Evolutionary conservation across 805 yeast species (phyloP).

Genomic region (Metschnikowia vanudenii): DNA sequence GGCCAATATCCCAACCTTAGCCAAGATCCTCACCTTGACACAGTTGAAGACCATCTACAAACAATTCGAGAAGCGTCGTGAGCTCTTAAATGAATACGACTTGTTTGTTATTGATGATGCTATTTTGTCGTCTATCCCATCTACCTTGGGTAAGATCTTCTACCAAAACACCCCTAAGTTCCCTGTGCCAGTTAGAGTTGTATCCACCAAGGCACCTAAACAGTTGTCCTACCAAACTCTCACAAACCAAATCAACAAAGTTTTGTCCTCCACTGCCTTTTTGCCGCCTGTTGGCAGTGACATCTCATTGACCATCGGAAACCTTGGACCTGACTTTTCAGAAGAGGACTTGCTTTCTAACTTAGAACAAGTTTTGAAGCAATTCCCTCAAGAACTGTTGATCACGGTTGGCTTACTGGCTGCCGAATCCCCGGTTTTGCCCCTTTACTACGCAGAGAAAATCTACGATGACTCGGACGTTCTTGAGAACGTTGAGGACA

Average conservation of each 20-base stretch:
- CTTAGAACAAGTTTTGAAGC: conserved; percentile 50
- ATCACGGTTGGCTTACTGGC: conserved; percentile 68
- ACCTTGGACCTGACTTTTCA: conserved; percentile 37
- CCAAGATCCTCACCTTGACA: conserved; percentile 63
- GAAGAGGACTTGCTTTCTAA: conserved; percentile 57
- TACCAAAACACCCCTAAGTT: conserved; percentile 54
- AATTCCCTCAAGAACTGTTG: conserved; percentile 45
- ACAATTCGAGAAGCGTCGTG: conserved; percentile 85
- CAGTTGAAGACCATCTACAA: conserved; percentile 83
- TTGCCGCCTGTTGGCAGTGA: conserved; percentile 73
- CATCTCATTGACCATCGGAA: conserved; percentile 66
- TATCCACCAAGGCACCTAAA: conserved; percentile 29
- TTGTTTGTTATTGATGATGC: conserved; percentile 83
- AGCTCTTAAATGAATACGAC: conserved; percentile 65
- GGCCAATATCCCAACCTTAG: conserved; percentile 44
- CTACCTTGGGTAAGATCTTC: conserved; percentile 77
- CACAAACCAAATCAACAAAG: conserved; percentile 56
- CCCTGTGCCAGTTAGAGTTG: conserved; percentile 64
- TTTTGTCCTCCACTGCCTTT: conserved; percentile 57
- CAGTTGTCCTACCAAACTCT: conserved; percentile 51
- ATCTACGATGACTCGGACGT: conserved; percentile 52
- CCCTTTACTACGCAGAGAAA: conserved; percentile 69
- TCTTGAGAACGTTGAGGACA: conserved; percentile 26
- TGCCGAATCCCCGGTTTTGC: conserved; percentile 74
- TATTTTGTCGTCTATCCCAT: conserved; percentile 76